Evolutionary conservation across 2,329 filamentous ascomycete species (phyloP), one percentile per base, ranked within the genome.

Genomic region (Arachnomyces sp.): DNA sequence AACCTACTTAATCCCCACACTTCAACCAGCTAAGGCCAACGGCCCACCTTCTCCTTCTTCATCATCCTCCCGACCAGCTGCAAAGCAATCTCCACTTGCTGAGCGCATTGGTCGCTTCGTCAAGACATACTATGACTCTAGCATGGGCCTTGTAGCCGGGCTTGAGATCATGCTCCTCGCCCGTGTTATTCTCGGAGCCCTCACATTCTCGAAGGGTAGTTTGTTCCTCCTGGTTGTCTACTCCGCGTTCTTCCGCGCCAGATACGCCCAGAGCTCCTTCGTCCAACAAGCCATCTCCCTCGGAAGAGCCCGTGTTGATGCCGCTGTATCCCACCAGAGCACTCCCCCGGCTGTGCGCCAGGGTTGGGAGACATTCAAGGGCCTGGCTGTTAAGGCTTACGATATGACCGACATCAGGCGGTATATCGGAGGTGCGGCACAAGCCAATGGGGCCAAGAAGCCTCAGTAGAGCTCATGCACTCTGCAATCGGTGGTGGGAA

Each of bases 121-220:
- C 64, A 96, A 96, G 79, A 79, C 88, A 62, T 95, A 96, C 77
- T 98, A 98, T 61, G 92, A 98, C 63, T 70, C 78, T 46, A 94
- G 87, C 65, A 98, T 98, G 92, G 85, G 84, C 43, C 72, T 96
- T 45, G 92, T 98, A 25, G 84, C 90, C 29, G 71, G 74, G 34
- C 84, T 98, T 43, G 92, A 98, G 71, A 86, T 96, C 51, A 67
- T 77, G 31, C 79, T 96, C 44, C 93, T 89, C 81, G 70, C 84
- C 65, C 87, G 92, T 57, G 70, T 98, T 40, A 59, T 93, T 36
- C 67, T 88, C 40, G 82, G 85, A 25, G 86, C 87, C 46, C 67
- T 96, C 48, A 72, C 93, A 52, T 96, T 96, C 77, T 80, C 82
- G 68, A 86, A 82, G 63, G 82, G 87, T 52, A 92, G 86, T 48